phyloP scores from a whole-genome alignment of 2,329 filamentous ascomycete genomes.

The Colletotrichum sansevieriae region DNA sequence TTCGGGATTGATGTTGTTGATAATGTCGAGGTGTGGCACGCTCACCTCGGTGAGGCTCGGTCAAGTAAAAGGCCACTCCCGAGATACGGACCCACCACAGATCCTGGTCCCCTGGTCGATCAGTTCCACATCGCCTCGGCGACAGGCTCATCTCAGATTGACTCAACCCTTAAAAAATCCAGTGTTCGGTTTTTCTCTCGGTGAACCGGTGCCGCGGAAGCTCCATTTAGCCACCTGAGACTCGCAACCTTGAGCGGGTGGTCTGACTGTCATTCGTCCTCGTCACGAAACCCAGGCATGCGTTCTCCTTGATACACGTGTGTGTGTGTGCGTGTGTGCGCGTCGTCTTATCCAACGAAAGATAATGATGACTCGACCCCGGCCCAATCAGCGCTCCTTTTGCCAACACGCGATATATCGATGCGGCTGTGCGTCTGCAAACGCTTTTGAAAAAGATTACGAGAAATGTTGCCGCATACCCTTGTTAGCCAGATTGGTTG shows the following conservation, averaged over 20 bases:
- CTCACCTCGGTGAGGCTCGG: slow-evolving; percentile 3
- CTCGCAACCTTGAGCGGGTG: slow-evolving; percentile 6
- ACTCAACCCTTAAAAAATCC: background rate
- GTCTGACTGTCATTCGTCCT: slow-evolving; percentile 10
- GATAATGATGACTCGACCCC: slow-evolving; percentile 19
- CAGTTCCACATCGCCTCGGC: slow-evolving; percentile 24
- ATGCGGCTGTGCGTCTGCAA: background rate
- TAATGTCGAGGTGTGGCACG: background rate
- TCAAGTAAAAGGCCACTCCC: slow-evolving; percentile 6
- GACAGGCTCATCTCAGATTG: slow-evolving; percentile 19
- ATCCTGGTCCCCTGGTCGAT: slow-evolving; percentile 6
- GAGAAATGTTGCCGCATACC: background rate
- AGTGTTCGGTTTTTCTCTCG: background rate
- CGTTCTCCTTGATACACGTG: background rate
- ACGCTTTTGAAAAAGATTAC: background rate
- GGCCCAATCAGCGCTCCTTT: slow-evolving; percentile 6
- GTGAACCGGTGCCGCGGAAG: background rate
- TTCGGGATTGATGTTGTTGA: background rate
- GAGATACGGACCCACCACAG: background rate
- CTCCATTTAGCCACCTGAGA: slow-evolving; percentile 16
- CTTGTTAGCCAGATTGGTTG: slow-evolving; percentile 1
- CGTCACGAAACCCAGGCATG: no score
- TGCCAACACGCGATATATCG: slow-evolving; percentile 14
- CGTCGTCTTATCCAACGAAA: background rate
- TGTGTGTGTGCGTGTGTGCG: background rate